These are phyloP conservation scores for Fonsecaea pedrosoi DNA, from an alignment of 2,329 filamentous ascomycete genomes.

Conservation along the genomic window DNA sequence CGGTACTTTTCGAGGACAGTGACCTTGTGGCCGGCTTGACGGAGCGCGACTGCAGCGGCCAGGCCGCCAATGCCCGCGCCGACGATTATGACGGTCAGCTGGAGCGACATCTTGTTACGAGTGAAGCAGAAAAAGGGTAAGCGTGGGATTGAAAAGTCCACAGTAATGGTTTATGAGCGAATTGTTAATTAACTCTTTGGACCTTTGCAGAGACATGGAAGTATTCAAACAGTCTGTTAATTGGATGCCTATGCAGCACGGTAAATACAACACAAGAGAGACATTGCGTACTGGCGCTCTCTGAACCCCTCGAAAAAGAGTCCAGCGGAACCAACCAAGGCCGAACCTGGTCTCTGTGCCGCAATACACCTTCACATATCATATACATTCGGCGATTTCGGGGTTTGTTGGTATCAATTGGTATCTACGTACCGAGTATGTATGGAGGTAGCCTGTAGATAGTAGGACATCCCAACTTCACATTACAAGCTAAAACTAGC, in stretches of 20 bases:
- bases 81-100: slow-evolving; percentile 45
- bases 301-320: neutral
- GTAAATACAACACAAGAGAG: neutral
- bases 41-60: slow-evolving; percentile 55
- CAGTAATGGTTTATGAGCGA: neutral
- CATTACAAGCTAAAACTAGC: neutral
- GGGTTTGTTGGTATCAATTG: neutral
- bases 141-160: neutral
- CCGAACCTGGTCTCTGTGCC: neutral
- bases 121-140: neutral
- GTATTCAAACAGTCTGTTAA: neutral
- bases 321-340: neutral
- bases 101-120: neutral
- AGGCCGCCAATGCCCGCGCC: slow-evolving; percentile 48
- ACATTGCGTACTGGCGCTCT: neutral
- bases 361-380: too few species aligned
- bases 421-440: too few species aligned
- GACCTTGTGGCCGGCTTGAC: slow-evolving; percentile 60
- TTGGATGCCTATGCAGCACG: neutral
- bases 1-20: slow-evolving; percentile 5
- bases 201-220: neutral
- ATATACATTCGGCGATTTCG: neutral
- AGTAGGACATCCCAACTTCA: neutral
- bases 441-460: neutral
- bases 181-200: neutral